Evolutionary conservation across 306 rosid genomes (phyloP), one percentile per base, ranked within the genome.

Genomic region (Prunus davidiana): DNA sequence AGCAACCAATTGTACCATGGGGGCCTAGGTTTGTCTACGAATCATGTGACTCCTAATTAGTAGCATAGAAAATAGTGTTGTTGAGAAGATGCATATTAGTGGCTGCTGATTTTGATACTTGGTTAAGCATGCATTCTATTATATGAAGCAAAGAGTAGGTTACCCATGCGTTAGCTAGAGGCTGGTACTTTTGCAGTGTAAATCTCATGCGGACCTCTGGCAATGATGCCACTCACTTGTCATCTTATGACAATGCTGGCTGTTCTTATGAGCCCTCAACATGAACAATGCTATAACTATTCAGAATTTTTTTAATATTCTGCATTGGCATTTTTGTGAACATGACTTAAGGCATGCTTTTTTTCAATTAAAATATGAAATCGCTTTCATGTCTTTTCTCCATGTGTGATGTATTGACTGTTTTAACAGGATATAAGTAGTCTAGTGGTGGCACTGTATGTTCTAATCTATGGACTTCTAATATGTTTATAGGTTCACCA

Each of bases 1-100:
- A 90, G 86, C 97, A 89, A 86, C 97, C 97, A 80, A 80, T 95
- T 80, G 80, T 95, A 38, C 97, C 99, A 68, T 95, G 99, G 99
- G 99, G 99, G 24, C 99, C 99, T 82, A 92, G 99, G 99, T 95
- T 79, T 73, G 82, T 68, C 70, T 71, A 76, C 72, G 58, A 71
- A 49, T 80, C 56, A 64, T 76, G 24, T 71, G 74, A 75, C 75
- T 83, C 25, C 45, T 43, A n/a, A 66, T 56, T 49, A 67, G 74
- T 67, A 54, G 16, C 25, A 25, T 19, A 24, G 38, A 19, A 38
- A 75, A 38, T 15, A 34, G 20, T 24, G 15, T 25, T 60, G 18
- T 45, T 24, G 67, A 60, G 12, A 43, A 57, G 32, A 60, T 45
- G 45, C 11, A 25, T 15, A 9, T 45, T 11, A 45, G 49, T 73